A percentile compares a stretch with the other conserved stretches of the same genome.
These are phyloP conservation scores for Leccinum pellstonianum DNA, from an alignment of 768 basidiomycete genomes.

Conservation along the genomic window DNA sequence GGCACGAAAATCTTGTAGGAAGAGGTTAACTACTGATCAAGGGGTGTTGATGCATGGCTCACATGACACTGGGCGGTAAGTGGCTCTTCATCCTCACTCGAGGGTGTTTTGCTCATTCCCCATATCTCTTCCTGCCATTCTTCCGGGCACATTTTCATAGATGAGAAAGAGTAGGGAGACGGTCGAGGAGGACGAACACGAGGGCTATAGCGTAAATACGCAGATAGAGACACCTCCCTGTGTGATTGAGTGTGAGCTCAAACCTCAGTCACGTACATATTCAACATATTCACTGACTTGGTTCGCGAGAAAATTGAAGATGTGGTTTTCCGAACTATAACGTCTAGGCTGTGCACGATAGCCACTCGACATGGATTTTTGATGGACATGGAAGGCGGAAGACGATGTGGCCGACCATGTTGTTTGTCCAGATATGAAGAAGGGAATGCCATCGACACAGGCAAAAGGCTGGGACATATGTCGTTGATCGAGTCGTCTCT, in stretches of 20 bases:
- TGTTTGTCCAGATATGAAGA: constrained; percentile 25
- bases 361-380: constrained; percentile 23
- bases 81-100: constrained; percentile 6
- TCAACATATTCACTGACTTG: constrained; percentile 20
- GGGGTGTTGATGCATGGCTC: constrained; percentile 5
- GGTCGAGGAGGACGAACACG: constrained; percentile 34
- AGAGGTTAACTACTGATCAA: background rate
- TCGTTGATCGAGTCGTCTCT: constrained; percentile 10
- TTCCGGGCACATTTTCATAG: constrained; percentile 29
- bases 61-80: constrained; percentile 32
- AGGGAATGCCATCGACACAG: constrained; percentile 32
- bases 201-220: constrained; percentile 28
- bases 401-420: constrained; percentile 21
- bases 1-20: constrained; percentile 58
- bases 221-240: constrained; percentile 25
- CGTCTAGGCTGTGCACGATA: constrained; percentile 26
- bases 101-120: constrained; percentile 21
- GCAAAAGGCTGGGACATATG: constrained; percentile 29
- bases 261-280: background rate
- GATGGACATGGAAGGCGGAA: constrained; percentile 33
- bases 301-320: constrained; percentile 21
- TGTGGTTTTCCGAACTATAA: constrained; percentile 23
- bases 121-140: constrained; percentile 36
- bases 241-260: constrained; percentile 4
- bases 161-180: constrained; percentile 23